Evolutionary conservation across 805 yeast genomes (phyloP), one percentile per base, ranked within the genome.

Genomic region (Ogataea kodamae): DNA sequence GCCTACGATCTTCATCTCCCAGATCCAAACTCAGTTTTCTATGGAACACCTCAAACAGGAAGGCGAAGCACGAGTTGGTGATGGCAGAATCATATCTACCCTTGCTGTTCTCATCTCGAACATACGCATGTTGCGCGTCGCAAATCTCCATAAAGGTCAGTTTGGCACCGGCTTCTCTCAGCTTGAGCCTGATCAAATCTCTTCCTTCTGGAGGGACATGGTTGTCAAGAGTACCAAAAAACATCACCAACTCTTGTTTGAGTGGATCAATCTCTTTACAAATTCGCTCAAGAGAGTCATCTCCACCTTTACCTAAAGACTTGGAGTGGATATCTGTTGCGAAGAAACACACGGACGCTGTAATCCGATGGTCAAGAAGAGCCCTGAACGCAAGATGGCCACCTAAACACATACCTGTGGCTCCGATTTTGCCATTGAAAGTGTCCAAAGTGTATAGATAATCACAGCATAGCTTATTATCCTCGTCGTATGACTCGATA

Each of bases 391-490:
- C 90, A 48, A 82, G 63, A 54, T 83, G 92, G 1, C 92, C 94
- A 13, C 92, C 92, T 22, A 83, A 70, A 55, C 94, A 84, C 92
- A 84, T 84, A 12, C 92, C 94, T 3, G 90, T 81, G 27, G 88
- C 80, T 22, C 92, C 92, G 46, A 81, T 72, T 38, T 69, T 73
- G 25, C 89, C 89, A 43, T 72, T 77, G 54, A 82, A 82, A 8
- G 86, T 80, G 1, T 68, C 62, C 43, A 83, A 64, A 2, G 70
- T 48, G 29, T 57, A 57, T 37, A 83, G 65, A 50, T 81, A 76
- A 51, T 81, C 86, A 48, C 82, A 68, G 11, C 83, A 68, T 36
- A 81, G 58, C 31, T 59, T 67, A 51, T 71, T 76, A 57, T 83
- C 94, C 50, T 82, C 90, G 49, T 83, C 92, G 52, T 84, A 84